Conservation (phyloP, 345 rosid genomes). For the Aquilaria sinensis region DNA sequence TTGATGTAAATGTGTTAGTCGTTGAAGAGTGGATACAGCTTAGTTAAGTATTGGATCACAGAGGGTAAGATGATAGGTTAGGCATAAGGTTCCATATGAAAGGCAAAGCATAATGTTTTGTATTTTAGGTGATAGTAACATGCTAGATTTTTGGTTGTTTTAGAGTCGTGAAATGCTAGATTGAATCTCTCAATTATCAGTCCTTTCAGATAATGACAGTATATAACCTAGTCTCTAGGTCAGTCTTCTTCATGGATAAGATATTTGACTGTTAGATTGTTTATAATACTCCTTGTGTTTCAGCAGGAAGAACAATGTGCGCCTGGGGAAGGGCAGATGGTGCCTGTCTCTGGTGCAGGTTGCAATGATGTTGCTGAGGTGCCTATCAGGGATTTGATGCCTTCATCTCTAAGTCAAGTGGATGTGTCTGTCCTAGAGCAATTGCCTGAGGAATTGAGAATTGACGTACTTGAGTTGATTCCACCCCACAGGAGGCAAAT, state of each 20-base stretch:
- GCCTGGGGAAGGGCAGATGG: constrained; percentile 12
- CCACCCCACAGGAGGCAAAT: constrained; percentile 44
- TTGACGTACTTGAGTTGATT: constrained; percentile 55
- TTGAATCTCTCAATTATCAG: too few relatives aligned
- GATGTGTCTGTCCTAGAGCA: constrained; percentile 70
- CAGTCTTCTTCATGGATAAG: not conserved
- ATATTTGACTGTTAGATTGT: not conserved
- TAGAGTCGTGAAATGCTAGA: too few relatives aligned
- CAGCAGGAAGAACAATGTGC: constrained; percentile 21
- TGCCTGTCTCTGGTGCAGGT: constrained; percentile 21
- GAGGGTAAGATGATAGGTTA: too few relatives aligned
- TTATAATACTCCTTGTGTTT: not conserved
- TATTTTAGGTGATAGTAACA: too few relatives aligned
- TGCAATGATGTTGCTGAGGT: constrained; percentile 21
- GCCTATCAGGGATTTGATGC: constrained; percentile 44
- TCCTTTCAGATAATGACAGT: too few relatives aligned
- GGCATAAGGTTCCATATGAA: too few relatives aligned
- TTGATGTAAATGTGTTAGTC: too few relatives aligned
- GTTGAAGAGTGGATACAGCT: too few relatives aligned
- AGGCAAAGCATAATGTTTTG: too few relatives aligned
- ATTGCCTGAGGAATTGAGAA: constrained; percentile 77
- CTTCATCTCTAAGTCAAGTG: constrained; percentile 76
- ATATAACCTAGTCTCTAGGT: too few relatives aligned
- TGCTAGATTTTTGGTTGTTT: too few relatives aligned
- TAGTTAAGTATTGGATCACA: too few relatives aligned